Evolutionary conservation across 1,284 basidiomycete genomes (phyloP).

Genomic region (Ceratobasidium sp.): DNA sequence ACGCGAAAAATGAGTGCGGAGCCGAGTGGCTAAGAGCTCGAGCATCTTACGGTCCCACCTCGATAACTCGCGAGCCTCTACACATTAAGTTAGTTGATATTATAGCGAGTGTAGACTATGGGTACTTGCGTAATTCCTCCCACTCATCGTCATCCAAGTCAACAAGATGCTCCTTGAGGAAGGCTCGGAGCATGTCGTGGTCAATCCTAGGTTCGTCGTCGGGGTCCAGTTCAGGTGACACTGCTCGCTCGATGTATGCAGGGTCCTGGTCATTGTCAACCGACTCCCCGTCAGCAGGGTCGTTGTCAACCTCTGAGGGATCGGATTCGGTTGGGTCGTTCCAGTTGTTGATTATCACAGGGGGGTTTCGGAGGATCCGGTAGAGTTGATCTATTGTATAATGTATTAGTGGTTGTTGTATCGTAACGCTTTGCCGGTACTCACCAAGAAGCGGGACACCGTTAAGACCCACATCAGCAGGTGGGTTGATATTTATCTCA

Average conservation of each 20-base stretch:
- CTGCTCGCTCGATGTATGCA: not conserved
- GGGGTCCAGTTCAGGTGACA: not conserved
- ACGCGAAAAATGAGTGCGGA: too few species aligned
- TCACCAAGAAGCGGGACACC: slow-evolving; percentile 3
- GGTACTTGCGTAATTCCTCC: slow-evolving; percentile 4
- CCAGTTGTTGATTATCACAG: not conserved
- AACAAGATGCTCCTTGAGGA: slow-evolving; percentile 5
- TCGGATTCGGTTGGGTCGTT: not conserved
- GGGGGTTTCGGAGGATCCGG: slow-evolving; percentile 21
- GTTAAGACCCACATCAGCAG: not conserved
- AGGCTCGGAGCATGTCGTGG: not conserved
- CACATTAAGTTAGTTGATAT: not conserved
- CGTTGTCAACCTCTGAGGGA: not conserved
- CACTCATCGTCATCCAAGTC: slow-evolving; percentile 24
- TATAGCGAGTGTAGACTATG: not conserved
- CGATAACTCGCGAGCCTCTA: slow-evolving; percentile 4
- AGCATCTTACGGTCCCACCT: not conserved
- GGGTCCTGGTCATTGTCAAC: not conserved
- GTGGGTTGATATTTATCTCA: not conserved
- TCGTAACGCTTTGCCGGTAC: not conserved
- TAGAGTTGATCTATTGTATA: not conserved
- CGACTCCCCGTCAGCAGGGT: not conserved
- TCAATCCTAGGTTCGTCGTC: not conserved
- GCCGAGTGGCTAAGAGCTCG: slow-evolving; percentile 2
- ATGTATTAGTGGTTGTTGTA: not conserved